Base-by-base conservation (phyloP, 2,329 filamentous ascomycete species). In the Colletotrichum eremochloae region DNA sequence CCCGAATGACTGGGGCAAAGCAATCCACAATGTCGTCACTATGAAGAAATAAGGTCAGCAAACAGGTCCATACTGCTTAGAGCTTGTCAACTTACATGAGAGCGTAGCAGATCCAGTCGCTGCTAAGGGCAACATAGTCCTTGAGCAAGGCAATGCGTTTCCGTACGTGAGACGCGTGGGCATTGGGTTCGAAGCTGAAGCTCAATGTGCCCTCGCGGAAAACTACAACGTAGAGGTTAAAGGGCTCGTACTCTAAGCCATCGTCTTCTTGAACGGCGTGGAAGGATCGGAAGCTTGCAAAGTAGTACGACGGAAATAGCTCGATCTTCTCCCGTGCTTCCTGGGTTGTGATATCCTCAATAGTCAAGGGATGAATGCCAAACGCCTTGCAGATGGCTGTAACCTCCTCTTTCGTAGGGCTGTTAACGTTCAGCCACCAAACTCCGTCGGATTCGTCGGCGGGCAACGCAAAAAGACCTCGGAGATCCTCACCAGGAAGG, bases 31-130 rank as follows among this genome's bases (percentile, higher is more conserved):
- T 99, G 80, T 99, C 94, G 82, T 99, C 96, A 80, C 92, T 94
- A 33, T n/a, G n/a, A 48, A 69, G 46, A 58, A 5, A 14, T 33
- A n/a, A 31, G 44, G 56, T 83, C 74, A 82, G 79, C 62, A 72
- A 46, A 38, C 46, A n/a, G 8, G 11, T 18, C 40, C 12, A 15
- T 9, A n/a, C 18, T 44, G 15, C 8, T 56, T 31, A 29, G 29
- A 46, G 2, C 14, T 24, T 18, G 6, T 7, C 1, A 67, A 84
- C 92, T 87, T 86, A 94, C 92, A 99, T 98, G 79, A 99, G 88
- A 55, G 96, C 96, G 80, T 99, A 99, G 86, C 96, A 99, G 77
- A 98, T 97, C 96, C 97, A 99, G 83, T 99, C 96, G 76, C 95
- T 95, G 80, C 94, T 97, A 50, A 99, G 88, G 74, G 95, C 92